Evolutionary conservation across 2,329 filamentous ascomycete genomes (phyloP).

Genomic region (Hirsutella rhossiliensis): DNA sequence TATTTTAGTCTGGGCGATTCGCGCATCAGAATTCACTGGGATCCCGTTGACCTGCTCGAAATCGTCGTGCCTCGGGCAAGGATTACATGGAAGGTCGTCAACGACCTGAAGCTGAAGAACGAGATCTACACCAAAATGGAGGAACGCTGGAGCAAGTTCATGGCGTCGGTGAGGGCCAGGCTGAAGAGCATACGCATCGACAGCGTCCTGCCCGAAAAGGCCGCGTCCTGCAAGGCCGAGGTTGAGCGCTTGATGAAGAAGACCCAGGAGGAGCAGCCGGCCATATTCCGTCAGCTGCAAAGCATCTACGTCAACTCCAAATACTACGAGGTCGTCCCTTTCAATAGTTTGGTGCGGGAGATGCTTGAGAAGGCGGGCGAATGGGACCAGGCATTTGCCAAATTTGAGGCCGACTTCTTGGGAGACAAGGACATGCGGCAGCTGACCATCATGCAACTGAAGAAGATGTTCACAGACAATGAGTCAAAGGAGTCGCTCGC

Average conservation of each 20-base stretch:
- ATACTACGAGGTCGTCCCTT: slow-evolving; percentile 92
- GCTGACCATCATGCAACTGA: slow-evolving; percentile 81
- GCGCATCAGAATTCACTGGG: slow-evolving; percentile 81
- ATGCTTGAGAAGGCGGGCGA: slow-evolving; percentile 88
- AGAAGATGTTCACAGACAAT: slow-evolving; percentile 88
- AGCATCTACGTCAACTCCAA: slow-evolving; percentile 86
- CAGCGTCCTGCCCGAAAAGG: slow-evolving; percentile 78
- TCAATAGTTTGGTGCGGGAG: slow-evolving; percentile 78
- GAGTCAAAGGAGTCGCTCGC: slow-evolving; percentile 67
- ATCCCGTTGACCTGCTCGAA: slow-evolving; percentile 83
- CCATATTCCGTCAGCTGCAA: slow-evolving; percentile 66
- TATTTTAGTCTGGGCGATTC: slow-evolving; percentile 87
- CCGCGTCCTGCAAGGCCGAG: slow-evolving; percentile 68
- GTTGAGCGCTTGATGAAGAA: slow-evolving; percentile 68
- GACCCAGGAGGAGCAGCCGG: slow-evolving; percentile 70
- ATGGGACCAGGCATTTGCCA: slow-evolving; percentile 83
- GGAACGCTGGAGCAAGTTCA: slow-evolving; percentile 74
- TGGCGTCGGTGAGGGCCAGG: slow-evolving; percentile 71
- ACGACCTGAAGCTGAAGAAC: slow-evolving; percentile 86
- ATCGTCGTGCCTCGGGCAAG: slow-evolving; percentile 83
- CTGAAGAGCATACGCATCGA: slow-evolving; percentile 85
- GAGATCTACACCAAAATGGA: slow-evolving; percentile 76
- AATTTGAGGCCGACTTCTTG: slow-evolving; percentile 88
- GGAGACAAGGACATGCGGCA: slow-evolving; percentile 94
- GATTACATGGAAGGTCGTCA: slow-evolving; percentile 96